Base-by-base conservation (phyloP, 2,329 filamentous ascomycete species). In the Paecilomyces fulvus region DNA sequence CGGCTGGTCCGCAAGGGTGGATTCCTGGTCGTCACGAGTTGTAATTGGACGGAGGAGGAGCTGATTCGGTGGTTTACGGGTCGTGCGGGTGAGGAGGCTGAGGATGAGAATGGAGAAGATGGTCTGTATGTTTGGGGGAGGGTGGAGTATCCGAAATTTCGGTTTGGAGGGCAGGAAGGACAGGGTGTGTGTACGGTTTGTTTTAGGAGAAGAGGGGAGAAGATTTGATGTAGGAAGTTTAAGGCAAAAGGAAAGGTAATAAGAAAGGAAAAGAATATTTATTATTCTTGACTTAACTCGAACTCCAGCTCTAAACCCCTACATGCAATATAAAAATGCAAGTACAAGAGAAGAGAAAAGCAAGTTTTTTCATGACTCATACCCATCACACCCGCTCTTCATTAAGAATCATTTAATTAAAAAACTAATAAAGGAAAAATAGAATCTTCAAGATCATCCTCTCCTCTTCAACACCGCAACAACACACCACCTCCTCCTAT, bases 1-100 rank as follows among this genome's bases (percentile, higher is more conserved):
- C 75, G 73, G 28, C 78, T 97, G 60, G 80, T 97, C 53, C 84
- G 83, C 64, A 75, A 74, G 0, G 87, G 86, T 1, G 90, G 90
- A 0, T 78, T 90, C 23, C 82, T 97, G 64, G 73, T 96, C 58
- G 83, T 99, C 55, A 97, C 94, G 55, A 96, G 91, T 73, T 99
- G 94, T 72, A 99, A 99, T 75, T 99, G 94, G 94, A 97, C 92
- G 1, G 91, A 94, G 76, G 82, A 85, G 46, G 94, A 99, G 77
- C 74, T 99, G 65, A 78, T 81, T 58, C 75, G 74, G 14, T 97
- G 92, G 91, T 94, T 97, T 69, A 84, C 81, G 53, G 76, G 72
- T 2, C 10, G n/a, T 10, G 11, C 11, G 14, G 72, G 58, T 20
- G 60, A 30, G 53, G 55, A 37, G 48, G 70, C 52, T 64, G 68